Conservation (phyloP, 176 grass and related monocot species). For the Aegilops tauschii region DNA sequence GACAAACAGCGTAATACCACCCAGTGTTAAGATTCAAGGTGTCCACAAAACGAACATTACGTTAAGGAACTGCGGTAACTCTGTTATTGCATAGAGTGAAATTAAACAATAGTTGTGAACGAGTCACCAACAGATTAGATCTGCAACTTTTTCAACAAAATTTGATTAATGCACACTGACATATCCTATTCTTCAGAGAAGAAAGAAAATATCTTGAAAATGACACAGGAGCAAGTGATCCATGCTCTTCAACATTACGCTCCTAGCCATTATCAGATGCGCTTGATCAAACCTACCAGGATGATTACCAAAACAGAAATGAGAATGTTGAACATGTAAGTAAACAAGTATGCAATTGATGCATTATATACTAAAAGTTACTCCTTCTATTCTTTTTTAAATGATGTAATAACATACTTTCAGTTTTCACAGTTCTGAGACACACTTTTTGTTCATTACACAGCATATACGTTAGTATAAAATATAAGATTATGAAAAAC, state of each 20-base stretch:
- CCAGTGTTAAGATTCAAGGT: background rate
- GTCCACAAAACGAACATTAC: background rate
- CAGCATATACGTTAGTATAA: background rate
- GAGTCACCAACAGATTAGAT: background rate
- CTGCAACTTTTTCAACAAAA: background rate
- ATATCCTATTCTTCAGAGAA: background rate
- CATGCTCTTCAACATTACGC: slow-evolving; percentile 34
- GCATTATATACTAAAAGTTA: background rate
- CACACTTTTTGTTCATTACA: background rate
- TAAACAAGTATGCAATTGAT: background rate
- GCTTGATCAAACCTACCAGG: slow-evolving; percentile 72
- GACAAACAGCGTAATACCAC: background rate
- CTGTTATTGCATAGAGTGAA: background rate
- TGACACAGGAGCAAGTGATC: slow-evolving; percentile 10
- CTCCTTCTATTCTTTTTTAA: background rate
- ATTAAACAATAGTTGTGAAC: background rate
- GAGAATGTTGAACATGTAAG: slow-evolving; percentile 2
- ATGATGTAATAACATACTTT: background rate
- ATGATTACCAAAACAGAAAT: slow-evolving; percentile 39
- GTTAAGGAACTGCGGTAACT: background rate
- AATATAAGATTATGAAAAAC: background rate
- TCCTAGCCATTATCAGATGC: slow-evolving; percentile 67
- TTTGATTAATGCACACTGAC: background rate
- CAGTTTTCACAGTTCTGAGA: background rate
- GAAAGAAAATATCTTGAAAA: slow-evolving; percentile 18